Base-by-base conservation (phyloP, 805 yeast genomes). In the Candida michaelii region DNA sequence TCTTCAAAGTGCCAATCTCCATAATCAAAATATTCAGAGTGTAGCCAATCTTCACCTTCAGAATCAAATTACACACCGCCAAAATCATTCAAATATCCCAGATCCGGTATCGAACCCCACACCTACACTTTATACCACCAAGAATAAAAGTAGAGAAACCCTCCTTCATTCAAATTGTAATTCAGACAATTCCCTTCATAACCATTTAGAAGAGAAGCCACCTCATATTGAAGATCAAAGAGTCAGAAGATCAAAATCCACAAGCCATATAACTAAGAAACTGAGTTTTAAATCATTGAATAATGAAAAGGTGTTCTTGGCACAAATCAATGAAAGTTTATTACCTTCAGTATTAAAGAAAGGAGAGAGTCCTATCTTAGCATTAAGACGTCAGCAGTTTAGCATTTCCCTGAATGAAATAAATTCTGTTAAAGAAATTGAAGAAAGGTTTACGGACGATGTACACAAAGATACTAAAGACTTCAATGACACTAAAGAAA, bases 271-370 rank as follows among this genome's bases (percentile, higher is more conserved):
- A 27, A 56, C 53, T 19, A 56, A 53, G 18, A 42, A 49, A 23
- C 27, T 10, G 9, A 14, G 29, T 11, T 50, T 57, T 60, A 53
- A 56, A 30, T 58, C 62, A 2, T 54, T 63, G 1, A 45, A 62
- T 33, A 58, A 59, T 40, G 71, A 66, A 40, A 58, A 55, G 34
- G 40, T 44, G 4, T 62, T 62, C 36, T 40, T 66, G 11, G 44
- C 54, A n/a, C 55, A 56, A 16, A 58, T 66, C 9, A 59, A 58
- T 48, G 63, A 63, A 40, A 51, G 54, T 5, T 51, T 66, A 17
- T 47, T 66, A 15, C 71, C 71, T 6, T 50, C 70, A 2, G 69
- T 66, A 1, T 49, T 66, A 23, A 60, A 55, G 43, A 55, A 49
- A 16, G 63, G 66, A 2, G 65, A 59, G 37, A 60, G 66, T 35